Percentiles rank a stretch among this genome's conserved stretches.
phyloP scores from a whole-genome alignment of 306 rosid genomes.

The Arachis stenosperma region DNA sequence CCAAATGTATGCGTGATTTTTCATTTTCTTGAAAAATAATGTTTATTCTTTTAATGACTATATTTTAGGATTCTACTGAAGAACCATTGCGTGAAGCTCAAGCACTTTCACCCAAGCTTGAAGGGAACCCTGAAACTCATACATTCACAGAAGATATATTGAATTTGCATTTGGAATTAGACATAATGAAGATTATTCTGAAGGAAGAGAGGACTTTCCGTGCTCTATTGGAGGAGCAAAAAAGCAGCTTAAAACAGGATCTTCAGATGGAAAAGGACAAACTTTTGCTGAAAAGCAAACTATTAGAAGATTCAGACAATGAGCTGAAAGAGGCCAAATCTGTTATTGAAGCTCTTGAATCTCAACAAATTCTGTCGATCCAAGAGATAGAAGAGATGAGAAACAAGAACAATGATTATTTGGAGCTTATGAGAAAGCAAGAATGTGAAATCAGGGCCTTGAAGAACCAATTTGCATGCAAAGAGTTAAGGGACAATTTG shows the following conservation, averaged over 20 bases:
- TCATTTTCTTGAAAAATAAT: not conserved
- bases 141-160: constrained; percentile 67
- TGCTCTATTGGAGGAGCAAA: constrained; percentile 62
- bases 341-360: constrained; percentile 75
- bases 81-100: constrained; percentile 42
- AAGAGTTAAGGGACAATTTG: constrained; percentile 55
- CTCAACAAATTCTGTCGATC: constrained; percentile 76
- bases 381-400: constrained; percentile 75
- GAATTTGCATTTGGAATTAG: constrained; percentile 79
- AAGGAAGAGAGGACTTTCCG: constrained; percentile 69
- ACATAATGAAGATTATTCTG: constrained; percentile 75
- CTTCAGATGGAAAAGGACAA: constrained; percentile 53
- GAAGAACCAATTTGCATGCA: constrained; percentile 56
- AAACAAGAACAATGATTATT: constrained; percentile 50
- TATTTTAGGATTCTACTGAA: constrained; percentile 46
- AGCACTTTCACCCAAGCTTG: constrained; percentile 43
- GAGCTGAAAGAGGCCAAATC: constrained; percentile 69
- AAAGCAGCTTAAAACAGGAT: constrained; percentile 54
- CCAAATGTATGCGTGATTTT: too few species aligned
- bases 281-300: constrained; percentile 50
- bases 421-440: constrained; percentile 61
- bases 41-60: constrained; percentile 19
- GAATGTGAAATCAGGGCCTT: constrained; percentile 64
- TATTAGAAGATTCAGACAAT: constrained; percentile 51
- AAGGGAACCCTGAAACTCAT: constrained; percentile 40